Base-by-base conservation (phyloP, 202 grass and related monocot species). In the Schoenoplectus tabernaemontani region DNA sequence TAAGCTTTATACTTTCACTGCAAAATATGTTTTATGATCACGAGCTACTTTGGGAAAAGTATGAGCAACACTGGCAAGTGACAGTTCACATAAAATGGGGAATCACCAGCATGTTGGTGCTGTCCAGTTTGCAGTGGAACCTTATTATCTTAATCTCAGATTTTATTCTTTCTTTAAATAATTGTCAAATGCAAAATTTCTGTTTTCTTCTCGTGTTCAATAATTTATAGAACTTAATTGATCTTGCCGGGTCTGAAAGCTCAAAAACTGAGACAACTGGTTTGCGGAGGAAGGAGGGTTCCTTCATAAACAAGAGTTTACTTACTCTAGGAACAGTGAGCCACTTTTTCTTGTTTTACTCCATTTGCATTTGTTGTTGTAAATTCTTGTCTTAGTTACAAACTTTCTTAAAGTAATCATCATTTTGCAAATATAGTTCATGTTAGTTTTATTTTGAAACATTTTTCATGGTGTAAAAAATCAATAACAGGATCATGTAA, bases 301-400 rank as follows among this genome's bases (percentile, higher is more conserved):
- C 94, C 85, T 97, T 93, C 73, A 97, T 97, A 86, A 97, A 97
- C 81, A 97, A 97, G 78, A 97, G 94, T 86, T 82, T 97, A 74
- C 94, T 97, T 72, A 97, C 94, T 76, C 94, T 97, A 59, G 94
- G 94, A 84, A 97, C 94, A 47, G 94, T 97, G 84, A 86, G 91
- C 53, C 82, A 76, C 66, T 41, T 54, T 47, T 72, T 82, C 33
- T 26, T 77, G 26, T 72, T 82, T 87, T 72, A 81, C 3, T 78
- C 57, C 2, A 37, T 64, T 60, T 51, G 22, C 67, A 24, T 38
- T 78, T 60, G 59, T 50, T 81, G 48, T 61, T 28, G 61, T 77
- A 57, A 80, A 79, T 59, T 75, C 28, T 75, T 36, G 71, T 56
- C 9, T 5, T 34, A 37, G 71, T 56, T 75, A 10, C 71, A 56